Conservation (phyloP, 2,329 filamentous ascomycete genomes). For the Rhynchosporium agropyri region DNA sequence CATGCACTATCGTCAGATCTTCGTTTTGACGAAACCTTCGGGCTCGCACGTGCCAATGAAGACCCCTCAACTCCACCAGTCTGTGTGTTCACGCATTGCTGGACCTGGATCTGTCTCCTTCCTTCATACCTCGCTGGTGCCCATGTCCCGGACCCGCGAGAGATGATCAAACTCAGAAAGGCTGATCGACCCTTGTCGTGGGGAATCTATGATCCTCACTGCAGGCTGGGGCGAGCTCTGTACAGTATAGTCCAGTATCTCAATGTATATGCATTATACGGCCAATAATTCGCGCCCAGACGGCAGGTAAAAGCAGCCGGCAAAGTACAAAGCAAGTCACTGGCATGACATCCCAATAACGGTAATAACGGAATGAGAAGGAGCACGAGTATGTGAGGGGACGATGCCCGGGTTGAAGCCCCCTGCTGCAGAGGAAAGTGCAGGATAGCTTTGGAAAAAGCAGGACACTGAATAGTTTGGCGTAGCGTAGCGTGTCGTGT, state of each 20-base stretch:
- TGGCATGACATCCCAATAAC: conserved; percentile 17
- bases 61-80: neutral
- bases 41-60: conserved; percentile 9
- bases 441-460: conserved; percentile 13
- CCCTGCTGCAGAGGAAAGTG: conserved; percentile 6
- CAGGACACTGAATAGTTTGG: neutral
- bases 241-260: neutral
- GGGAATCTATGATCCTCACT: conserved; percentile 15
- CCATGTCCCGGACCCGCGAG: conserved; percentile 4
- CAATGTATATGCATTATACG: conserved; percentile 3
- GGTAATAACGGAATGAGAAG: conserved; percentile 8
- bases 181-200: conserved; percentile 12
- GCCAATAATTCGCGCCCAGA: conserved; percentile 10
- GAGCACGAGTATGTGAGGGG: conserved; percentile 2
- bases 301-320: conserved; percentile 7
- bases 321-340: conserved; percentile 11
- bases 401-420: conserved; percentile 5
- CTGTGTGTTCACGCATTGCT: conserved; percentile 2
- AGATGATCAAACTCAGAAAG: conserved; percentile 3
- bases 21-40: conserved; percentile 11
- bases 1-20: conserved; percentile 14
- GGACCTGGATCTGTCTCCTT: neutral
- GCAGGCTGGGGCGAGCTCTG: conserved; percentile 16
- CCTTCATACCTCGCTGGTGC: neutral
- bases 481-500: no score